Percentiles rank a stretch among this genome's conserved stretches.
Evolutionary conservation across 352 stramenopile species (phyloP).

Genomic region (Globisporangium recalcitrans): DNA sequence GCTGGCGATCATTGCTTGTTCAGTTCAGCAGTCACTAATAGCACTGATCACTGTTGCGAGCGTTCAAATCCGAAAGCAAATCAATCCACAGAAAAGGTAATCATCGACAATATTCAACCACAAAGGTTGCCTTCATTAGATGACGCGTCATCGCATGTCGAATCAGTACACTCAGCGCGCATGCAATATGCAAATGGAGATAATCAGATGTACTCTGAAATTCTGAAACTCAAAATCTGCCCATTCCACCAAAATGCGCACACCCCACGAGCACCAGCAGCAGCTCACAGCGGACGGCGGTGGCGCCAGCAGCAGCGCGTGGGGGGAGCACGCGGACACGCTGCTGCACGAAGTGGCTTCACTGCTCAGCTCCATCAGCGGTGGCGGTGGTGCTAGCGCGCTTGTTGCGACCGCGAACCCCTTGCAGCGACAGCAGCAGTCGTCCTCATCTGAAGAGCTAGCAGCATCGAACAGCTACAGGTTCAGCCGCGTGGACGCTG

Average conservation of each 20-base stretch:
- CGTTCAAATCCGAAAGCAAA: not conserved
- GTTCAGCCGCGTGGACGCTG: not conserved
- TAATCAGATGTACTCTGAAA: not conserved
- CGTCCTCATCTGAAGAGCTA: no score
- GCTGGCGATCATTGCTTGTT: no score
- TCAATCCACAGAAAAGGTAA: no score
- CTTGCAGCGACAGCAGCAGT: not conserved
- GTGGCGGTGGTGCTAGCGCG: not conserved
- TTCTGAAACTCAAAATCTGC: not conserved
- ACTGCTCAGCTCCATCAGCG: constrained; percentile 1
- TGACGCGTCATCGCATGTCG: no score
- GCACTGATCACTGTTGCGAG: not conserved
- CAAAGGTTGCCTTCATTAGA: no score
- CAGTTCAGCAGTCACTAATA: not conserved
- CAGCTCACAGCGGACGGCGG: no score
- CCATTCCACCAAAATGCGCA: not conserved
- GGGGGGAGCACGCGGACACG: not conserved
- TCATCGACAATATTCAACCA: no score
- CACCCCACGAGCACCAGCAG: not conserved
- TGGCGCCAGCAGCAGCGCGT: constrained; percentile 1
- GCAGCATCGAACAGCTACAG: not conserved
- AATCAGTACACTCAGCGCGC: no score
- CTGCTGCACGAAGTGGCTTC: constrained; percentile 9
- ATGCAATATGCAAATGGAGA: not conserved
- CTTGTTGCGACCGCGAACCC: not conserved